Percentiles rank a stretch among this genome's conserved stretches.
Evolutionary conservation across 306 rosid genomes (phyloP).

Genomic region (Hippophae rhamnoides): DNA sequence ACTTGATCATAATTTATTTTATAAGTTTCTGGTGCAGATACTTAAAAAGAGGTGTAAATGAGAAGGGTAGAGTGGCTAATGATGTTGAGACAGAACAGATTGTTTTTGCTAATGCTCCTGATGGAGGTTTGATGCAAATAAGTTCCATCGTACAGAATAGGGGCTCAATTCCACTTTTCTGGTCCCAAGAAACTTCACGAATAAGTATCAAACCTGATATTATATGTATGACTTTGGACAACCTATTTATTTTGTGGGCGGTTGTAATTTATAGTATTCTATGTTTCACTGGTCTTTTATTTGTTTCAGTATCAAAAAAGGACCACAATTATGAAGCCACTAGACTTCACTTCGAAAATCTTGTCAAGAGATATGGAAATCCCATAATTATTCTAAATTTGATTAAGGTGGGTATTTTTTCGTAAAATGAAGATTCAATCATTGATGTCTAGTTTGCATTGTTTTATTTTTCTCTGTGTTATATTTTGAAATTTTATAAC

Average conservation of each 20-base stretch:
- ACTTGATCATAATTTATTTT: slow-evolving; percentile 8
- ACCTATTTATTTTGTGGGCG: slow-evolving; percentile 4
- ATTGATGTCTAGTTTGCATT: not conserved
- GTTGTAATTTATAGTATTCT: not conserved
- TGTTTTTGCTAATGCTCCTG: slow-evolving; percentile 47
- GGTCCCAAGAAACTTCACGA: slow-evolving; percentile 92
- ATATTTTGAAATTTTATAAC: too few relatives aligned
- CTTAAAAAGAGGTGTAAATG: slow-evolving; percentile 91
- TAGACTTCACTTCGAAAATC: slow-evolving; percentile 89
- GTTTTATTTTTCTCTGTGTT: not conserved
- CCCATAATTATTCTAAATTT: slow-evolving; percentile 86
- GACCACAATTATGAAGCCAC: slow-evolving; percentile 69
- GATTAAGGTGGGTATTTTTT: slow-evolving; percentile 59
- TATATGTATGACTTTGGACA: slow-evolving; percentile 43
- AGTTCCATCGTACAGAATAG: slow-evolving; percentile 88
- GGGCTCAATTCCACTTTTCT: slow-evolving; percentile 96
- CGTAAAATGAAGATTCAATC: slow-evolving; percentile 8
- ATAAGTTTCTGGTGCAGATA: slow-evolving; percentile 43
- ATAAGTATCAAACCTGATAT: slow-evolving; percentile 81
- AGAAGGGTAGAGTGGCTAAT: slow-evolving; percentile 94
- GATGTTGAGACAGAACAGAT: slow-evolving; percentile 98
- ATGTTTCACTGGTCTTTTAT: slow-evolving; percentile 21
- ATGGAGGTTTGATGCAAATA: slow-evolving; percentile 60
- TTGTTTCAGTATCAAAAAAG: slow-evolving; percentile 52
- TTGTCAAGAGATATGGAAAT: slow-evolving; percentile 75